phyloP scores from a whole-genome alignment of 2,329 filamentous ascomycete genomes.

The Tolypocladium sp. region DNA sequence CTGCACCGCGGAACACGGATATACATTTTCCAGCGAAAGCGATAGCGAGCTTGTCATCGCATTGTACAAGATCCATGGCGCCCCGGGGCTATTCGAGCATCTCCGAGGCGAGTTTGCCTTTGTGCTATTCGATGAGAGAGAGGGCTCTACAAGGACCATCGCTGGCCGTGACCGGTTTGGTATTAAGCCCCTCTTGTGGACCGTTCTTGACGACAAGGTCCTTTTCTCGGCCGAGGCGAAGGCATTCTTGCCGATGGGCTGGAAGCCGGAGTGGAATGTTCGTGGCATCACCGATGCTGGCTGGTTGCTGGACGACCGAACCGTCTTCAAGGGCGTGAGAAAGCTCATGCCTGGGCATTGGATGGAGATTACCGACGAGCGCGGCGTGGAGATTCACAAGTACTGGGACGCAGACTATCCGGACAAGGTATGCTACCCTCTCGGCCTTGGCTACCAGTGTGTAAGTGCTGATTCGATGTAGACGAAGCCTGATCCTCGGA shows the following conservation, averaged over 20 bases:
- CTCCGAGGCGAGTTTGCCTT: slow-evolving; percentile 47
- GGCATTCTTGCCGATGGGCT: slow-evolving; percentile 39
- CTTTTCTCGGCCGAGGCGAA: slow-evolving; percentile 45
- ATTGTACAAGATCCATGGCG: slow-evolving; percentile 39
- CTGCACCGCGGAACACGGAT: slow-evolving; percentile 22
- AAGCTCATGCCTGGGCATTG: slow-evolving; percentile 35
- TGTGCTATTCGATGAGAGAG: slow-evolving; percentile 35
- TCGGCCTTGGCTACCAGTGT: neutral
- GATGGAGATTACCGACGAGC: slow-evolving; percentile 25
- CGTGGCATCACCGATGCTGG: slow-evolving; percentile 29
- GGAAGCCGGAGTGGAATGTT: slow-evolving; percentile 45
- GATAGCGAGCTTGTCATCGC: slow-evolving; percentile 45
- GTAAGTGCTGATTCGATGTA: slow-evolving; percentile 1
- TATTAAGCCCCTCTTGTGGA: slow-evolving; percentile 48
- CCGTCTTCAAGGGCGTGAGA: slow-evolving; percentile 38
- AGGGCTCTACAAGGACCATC: slow-evolving; percentile 28
- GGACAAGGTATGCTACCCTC: slow-evolving; percentile 32
- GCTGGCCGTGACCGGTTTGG: slow-evolving; percentile 45
- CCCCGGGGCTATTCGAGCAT: slow-evolving; percentile 22
- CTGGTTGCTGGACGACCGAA: slow-evolving; percentile 34
- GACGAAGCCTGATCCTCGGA: slow-evolving; percentile 28
- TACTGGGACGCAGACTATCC: slow-evolving; percentile 47
- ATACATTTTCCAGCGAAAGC: slow-evolving; percentile 33
- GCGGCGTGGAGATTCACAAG: slow-evolving; percentile 23
- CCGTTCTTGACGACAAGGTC: slow-evolving; percentile 26